Percentiles rank a stretch among this genome's conserved stretches.
Conservation (phyloP, 208 protist genomes). For the Acanthamoeba rhysodes region DNA sequence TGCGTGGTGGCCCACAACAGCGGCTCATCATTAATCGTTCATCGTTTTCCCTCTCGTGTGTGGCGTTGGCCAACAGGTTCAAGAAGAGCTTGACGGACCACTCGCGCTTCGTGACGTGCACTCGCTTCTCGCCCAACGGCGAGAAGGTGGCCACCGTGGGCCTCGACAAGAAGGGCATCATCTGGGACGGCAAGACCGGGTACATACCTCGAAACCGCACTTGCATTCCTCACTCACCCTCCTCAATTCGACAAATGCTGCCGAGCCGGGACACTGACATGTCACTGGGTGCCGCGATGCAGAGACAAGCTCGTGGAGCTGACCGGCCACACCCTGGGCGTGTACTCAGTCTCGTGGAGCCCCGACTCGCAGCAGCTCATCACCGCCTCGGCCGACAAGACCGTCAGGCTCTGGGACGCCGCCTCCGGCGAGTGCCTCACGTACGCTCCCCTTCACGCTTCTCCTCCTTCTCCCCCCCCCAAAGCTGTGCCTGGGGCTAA, state of each 20-base stretch:
- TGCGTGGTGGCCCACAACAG: background rate
- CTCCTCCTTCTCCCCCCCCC: too few species aligned
- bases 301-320: conserved; percentile 85
- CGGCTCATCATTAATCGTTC: background rate
- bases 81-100: conserved; percentile 79
- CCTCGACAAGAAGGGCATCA: conserved; percentile 84
- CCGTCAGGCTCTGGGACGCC: conserved; percentile 90
- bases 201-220: background rate
- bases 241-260: too few species aligned
- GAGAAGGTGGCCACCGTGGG: conserved; percentile 81
- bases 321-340: conserved; percentile 85
- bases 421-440: conserved; percentile 12
- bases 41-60: background rate
- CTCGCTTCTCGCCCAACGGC: conserved; percentile 90
- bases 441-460: background rate
- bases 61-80: background rate
- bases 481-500: too few species aligned
- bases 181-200: background rate
- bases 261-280: background rate
- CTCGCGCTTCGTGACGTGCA: conserved; percentile 85
- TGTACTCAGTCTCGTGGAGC: conserved; percentile 85
- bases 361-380: conserved; percentile 85
- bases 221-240: background rate
- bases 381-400: conserved; percentile 91
- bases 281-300: conserved; percentile 87